Conservation (phyloP, 305 asterid genomes). For the Petunia hybrid region DNA sequence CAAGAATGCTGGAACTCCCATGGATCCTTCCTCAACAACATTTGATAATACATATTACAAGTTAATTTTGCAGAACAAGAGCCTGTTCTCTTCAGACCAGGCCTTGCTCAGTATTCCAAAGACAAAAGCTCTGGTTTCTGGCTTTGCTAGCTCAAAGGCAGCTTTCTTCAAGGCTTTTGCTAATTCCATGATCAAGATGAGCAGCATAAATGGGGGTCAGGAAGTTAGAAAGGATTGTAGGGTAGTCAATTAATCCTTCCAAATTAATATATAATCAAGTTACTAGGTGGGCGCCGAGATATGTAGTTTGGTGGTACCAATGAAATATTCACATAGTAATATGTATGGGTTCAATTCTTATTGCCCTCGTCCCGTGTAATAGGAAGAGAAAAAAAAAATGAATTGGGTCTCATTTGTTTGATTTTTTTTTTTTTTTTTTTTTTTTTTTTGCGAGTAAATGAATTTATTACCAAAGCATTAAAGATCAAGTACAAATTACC, state of each 20-base stretch:
- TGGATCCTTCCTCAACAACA: constrained; percentile 47
- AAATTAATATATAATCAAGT: constrained; percentile 8
- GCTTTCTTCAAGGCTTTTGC: constrained; percentile 46
- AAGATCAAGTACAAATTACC: too few relatives aligned
- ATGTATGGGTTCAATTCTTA: too few relatives aligned
- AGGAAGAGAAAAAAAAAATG: too few relatives aligned
- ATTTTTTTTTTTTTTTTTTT: too few relatives aligned
- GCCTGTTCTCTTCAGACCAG: constrained; percentile 55
- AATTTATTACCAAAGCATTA: too few relatives aligned
- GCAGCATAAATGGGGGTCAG: constrained; percentile 50
- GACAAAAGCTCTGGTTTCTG: constrained; percentile 41
- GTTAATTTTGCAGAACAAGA: constrained; percentile 43
- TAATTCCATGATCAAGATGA: constrained; percentile 57
- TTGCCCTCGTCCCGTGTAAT: too few relatives aligned
- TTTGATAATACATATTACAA: constrained; percentile 50
- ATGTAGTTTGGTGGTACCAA: too few relatives aligned
- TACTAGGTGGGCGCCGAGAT: not conserved
- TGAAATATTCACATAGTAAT: too few relatives aligned
- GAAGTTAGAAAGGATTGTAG: constrained; percentile 47
- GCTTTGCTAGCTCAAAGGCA: constrained; percentile 45
- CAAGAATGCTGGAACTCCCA: constrained; percentile 43
- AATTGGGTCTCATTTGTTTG: too few relatives aligned
- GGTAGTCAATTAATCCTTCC: constrained; percentile 37
- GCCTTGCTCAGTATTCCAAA: constrained; percentile 42
- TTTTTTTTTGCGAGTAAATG: too few relatives aligned